Base-by-base conservation (phyloP, 2,329 filamentous ascomycete species). In the Endothia cerciana region DNA sequence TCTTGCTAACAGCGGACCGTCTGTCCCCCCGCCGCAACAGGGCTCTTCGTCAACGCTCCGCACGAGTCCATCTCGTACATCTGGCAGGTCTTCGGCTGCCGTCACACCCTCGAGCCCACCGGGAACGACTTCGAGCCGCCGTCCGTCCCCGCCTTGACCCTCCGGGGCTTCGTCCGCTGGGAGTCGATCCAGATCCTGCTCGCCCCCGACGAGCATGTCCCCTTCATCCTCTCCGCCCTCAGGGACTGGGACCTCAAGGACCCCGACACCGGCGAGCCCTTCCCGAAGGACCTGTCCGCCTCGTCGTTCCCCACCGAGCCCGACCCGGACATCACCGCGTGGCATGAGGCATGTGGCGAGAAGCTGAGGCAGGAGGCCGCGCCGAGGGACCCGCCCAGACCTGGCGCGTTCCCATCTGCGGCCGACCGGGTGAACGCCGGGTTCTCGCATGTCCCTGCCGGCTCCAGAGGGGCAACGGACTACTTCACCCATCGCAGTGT, bases 101-200 rank as follows among this genome's bases (percentile, higher is more conserved):
- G 93, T 72, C 94, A 98, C 78, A 89, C 88, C 60, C 83, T 98
- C 36, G 91, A 96, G 71, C 92, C 92, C 0, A 87, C 87, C 58
- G 85, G 87, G 47, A 85, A 89, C 72, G 87, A 92, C 69, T 97
- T 91, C 75, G 85, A 85, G 3, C 82, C 89, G 0, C 61, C 61
- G 0, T 88, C 86, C 0, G 85, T 97, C 51, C 95, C 95, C 0
- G 92, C 93, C 17, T 80, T 99, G 64, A 96, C 94, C 43, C 83
- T 85, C 0, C 87, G 88, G 73, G 95, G 95, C 49, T 99, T 97
- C 76, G 91, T 94, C 53, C 89, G 92, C 75, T 99, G 94, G 94
- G 91, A 97, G 80, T 93, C 92, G 0, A 91, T 98, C 64, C 93
- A 98, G 79, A 85, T 97, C 28, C 81, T 98, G 43, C 85, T 98